phyloP scores from a whole-genome alignment of 2,329 filamentous ascomycete genomes.

The Pseudogymnoascus sp. region DNA sequence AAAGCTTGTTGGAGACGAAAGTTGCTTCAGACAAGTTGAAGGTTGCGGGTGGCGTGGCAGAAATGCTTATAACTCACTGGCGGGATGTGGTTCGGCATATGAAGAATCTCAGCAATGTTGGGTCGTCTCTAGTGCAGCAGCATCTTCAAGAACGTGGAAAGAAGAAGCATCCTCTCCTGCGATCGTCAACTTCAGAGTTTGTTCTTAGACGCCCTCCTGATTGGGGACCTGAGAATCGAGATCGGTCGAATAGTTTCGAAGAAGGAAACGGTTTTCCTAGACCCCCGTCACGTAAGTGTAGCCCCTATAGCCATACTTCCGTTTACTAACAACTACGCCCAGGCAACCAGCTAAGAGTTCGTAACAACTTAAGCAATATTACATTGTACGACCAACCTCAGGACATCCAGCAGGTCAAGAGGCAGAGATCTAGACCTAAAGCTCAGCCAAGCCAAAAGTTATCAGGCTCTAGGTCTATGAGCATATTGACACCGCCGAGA shows the following conservation, averaged over 20 bases:
- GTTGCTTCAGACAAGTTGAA: constrained; percentile 46
- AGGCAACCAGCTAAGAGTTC: not conserved
- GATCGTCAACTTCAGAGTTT: constrained; percentile 39
- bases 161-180: constrained; percentile 22
- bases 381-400: not conserved
- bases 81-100: constrained; percentile 56
- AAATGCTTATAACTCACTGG: constrained; percentile 63
- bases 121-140: constrained; percentile 3
- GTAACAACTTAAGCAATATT: not conserved
- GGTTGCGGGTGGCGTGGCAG: constrained; percentile 51
- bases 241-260: constrained; percentile 12
- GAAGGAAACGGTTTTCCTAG: constrained; percentile 31
- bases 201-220: constrained; percentile 33
- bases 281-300: constrained; percentile 29
- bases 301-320: not conserved
- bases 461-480: constrained; percentile 19
- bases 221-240: constrained; percentile 25
- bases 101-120: constrained; percentile 35
- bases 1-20: constrained; percentile 18
- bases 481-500: constrained; percentile 11
- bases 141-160: constrained; percentile 15
- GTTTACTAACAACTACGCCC: not conserved
- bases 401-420: constrained; percentile 16
- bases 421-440: constrained; percentile 22
- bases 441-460: constrained; percentile 19